These are phyloP conservation scores for Aspergillus nanangensis DNA, from an alignment of 495 filamentous ascomycete species.

Conservation along the genomic window DNA sequence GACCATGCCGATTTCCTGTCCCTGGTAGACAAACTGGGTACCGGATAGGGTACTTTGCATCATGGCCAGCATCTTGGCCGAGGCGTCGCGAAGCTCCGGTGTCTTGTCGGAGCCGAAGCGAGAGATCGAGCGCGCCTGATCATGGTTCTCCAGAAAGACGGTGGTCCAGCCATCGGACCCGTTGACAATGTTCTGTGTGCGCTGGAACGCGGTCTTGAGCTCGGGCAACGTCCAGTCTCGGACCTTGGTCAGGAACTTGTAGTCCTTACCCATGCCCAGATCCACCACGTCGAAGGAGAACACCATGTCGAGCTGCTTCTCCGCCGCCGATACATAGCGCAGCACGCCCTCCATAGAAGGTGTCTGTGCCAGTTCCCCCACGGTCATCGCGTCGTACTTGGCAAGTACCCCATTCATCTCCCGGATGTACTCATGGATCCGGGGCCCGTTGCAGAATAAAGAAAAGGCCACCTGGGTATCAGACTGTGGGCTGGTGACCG, in stretches of 20 bases:
- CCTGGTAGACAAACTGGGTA: constrained; percentile 66
- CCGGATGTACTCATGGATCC: constrained; percentile 49
- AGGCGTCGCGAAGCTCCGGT: constrained; percentile 31
- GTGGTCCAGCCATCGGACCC: constrained; percentile 50
- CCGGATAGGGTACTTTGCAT: constrained; percentile 51
- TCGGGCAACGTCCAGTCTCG: constrained; percentile 38
- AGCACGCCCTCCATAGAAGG: constrained; percentile 40
- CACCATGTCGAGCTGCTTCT: constrained; percentile 48
- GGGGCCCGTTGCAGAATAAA: constrained; percentile 53
- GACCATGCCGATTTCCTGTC: constrained; percentile 66
- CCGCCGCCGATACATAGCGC: constrained; percentile 38
- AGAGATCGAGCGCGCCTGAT: constrained; percentile 53
- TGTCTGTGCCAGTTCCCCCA: constrained; percentile 47
- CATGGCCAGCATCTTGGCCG: constrained; percentile 55
- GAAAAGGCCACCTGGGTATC: constrained; percentile 40
- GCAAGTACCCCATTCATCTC: constrained; percentile 42
- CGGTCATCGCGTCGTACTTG: constrained; percentile 45
- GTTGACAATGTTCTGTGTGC: constrained; percentile 42
- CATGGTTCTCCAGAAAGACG: constrained; percentile 57
- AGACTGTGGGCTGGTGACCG: constrained; percentile 27
- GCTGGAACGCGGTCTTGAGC: constrained; percentile 29
- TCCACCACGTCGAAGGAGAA: constrained; percentile 52
- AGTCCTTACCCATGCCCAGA: constrained; percentile 36
- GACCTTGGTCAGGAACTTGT: constrained; percentile 31
- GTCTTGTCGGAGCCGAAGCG: constrained; percentile 41